Evolutionary conservation across 371 early-diverging fungal species (phyloP), one percentile per base, ranked within the genome.

Genomic region (Blakeslea trispora): DNA sequence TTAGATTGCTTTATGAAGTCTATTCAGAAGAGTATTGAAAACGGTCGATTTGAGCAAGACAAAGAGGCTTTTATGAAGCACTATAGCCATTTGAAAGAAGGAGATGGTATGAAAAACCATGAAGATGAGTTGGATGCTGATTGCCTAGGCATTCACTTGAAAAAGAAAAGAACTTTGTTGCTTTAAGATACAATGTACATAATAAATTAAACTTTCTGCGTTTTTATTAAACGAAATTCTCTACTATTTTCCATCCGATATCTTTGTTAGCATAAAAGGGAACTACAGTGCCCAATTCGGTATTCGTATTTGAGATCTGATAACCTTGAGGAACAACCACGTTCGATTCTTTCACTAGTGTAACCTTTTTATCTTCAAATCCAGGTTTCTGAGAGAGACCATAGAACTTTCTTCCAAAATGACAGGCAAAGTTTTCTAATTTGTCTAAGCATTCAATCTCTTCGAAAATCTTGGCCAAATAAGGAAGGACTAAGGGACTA

Each of bases 401-500:
- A 73, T 98, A 98, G 62, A 98, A 98, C 35, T 60, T 53, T 34
- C 89, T 84, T 6, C 97, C 97, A 69, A 84, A 82, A 40, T 89
- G 87, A 58, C 90, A 91, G 3, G 92, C 90, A 76, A 97, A 98
- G 23, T 74, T 81, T 40, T 83, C 81, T 5, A 97, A 81, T 51
- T 71, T 74, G 55, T 92, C 91, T 42, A 97, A 74, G 15, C 88
- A 88, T 1, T 88, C 94, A 49, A 94, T 83, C n/a, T 85, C 83
- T 46, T 94, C 95, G 56, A 98, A 85, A 55, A 94, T 81, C 41
- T 91, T 85, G 31, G 93, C 96, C 32, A 96, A 78, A 65, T 95
- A 93, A 21, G 89, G 93, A 22, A 93, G 61, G 1, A 94, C 81
- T 23, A 91, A 72, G 14, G 95, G 92, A 0, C 90, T 88, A 5